Base-by-base conservation (phyloP, 345 rosid species). In the Dimocarpus longan region DNA sequence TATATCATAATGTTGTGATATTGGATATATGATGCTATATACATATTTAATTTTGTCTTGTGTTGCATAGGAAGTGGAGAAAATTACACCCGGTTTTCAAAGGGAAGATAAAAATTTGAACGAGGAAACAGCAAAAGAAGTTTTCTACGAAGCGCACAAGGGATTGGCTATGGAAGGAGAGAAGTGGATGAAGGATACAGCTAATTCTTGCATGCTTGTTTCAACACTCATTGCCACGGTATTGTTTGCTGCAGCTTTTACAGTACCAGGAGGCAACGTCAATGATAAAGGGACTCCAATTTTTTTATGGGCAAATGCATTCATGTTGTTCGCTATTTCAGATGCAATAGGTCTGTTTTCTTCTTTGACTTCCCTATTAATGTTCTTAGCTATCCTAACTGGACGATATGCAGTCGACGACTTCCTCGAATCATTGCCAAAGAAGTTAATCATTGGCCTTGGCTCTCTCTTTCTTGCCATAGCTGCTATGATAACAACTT, bases 241-340 rank as follows among this genome's bases (percentile, higher is more conserved):
- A 11, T 63, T 68, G 19, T 77, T 81, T 32, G 76, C 82, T 46
- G 83, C 79, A 39, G 79, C 72, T 37, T 60, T 80, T 71, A 80
- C 80, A 2, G 80, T 71, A 37, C 83, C 83, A 0, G 79, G 19
- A 52, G 21, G 21, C 44, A 80, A 26, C 71, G 7, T 52, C 0
- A 52, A 52, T 13, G 57, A 52, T 52, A 52, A 52, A 52, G 57
- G 57, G 18, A 15, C 18, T 15, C 62, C 62, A 15, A 3, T 18
- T 15, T 56, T 56, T 56, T 56, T 56, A 56, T 0, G 9, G 0
- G 4, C 77, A 32, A 54, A 62, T 24, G 5, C 79, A 64, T 81
- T 73, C 62, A 44, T 73, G 12, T 39, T 81, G 2, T 81, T 76
- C 21, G 78, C 46, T 18, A 28, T 77, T 26, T 54, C 78, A 19